Evolutionary conservation across 108 stramenopile species (phyloP), one percentile per base, ranked within the genome.

Genomic region (Parmales sp.): DNA sequence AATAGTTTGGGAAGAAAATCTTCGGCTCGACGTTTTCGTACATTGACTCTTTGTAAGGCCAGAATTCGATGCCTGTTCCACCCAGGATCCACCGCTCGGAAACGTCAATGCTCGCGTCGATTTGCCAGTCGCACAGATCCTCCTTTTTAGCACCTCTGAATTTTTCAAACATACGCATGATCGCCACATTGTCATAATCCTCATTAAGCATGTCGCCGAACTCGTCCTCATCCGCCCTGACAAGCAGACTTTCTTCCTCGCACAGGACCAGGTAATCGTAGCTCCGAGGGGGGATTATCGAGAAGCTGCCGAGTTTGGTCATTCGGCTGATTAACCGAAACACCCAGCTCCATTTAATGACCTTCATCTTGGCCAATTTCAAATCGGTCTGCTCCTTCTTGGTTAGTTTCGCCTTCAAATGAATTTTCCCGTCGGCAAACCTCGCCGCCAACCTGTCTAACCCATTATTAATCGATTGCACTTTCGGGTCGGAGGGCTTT

Each of bases 231-330:
- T 49, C 69, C 43, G 64, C 64, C 37, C 44, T 37, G 2, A 72
- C 45, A 31, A 25, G 38, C 18, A 49, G 64, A 16, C 65, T 46
- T 25, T 72, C 69, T 38, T 50, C 28, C 63, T 67, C 64, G 11
- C 70, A 70, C 67, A 89, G 51, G 7, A 78, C 74, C 34, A 81
- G 74, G 66, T 80, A 89, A 46, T 89, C 80, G 67, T 80, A 74
- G 22, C 73, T 72, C 6, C 78, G 73, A 43, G 85, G 85, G 2
- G 43, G 29, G 11, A 78, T 68, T 43, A 43, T 13, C 41, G 8
- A 43, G 11, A 8, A 11, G 11, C 41, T 43, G 11, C 11, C 8
- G 41, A 8, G 11, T 43, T 16, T 43, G 11, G 11, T 43, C 16
- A 8, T 43, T 16, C 41, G 11, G 8, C 41, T 43, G 41, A 16